Evolutionary conservation across 306 rosid genomes (phyloP).

Genomic region (Rubus idaeus): DNA sequence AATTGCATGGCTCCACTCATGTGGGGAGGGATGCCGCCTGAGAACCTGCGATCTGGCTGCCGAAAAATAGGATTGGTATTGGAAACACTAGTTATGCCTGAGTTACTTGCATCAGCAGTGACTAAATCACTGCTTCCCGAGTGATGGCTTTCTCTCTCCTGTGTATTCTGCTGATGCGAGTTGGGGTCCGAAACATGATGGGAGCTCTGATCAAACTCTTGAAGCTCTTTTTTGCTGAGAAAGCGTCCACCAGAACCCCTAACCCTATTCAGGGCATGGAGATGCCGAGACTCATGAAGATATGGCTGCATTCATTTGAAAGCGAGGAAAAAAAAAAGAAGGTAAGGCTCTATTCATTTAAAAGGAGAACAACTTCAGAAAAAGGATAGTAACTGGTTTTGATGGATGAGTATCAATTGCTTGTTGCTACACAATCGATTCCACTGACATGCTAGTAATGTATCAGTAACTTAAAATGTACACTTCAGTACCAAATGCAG

Average conservation of each 20-base stretch:
- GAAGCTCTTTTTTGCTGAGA: slow-evolving; percentile 63
- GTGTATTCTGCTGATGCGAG: slow-evolving; percentile 32
- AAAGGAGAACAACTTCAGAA: not conserved
- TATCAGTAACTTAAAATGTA: not conserved
- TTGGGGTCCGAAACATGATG: slow-evolving; percentile 22
- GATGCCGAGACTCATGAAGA: slow-evolving; percentile 92
- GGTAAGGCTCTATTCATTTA: slow-evolving; percentile 7
- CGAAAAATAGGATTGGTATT: slow-evolving; percentile 31
- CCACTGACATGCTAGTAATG: not conserved
- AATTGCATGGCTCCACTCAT: slow-evolving; percentile 50
- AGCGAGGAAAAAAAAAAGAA: not conserved
- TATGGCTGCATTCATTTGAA: slow-evolving; percentile 65
- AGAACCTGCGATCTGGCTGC: slow-evolving; percentile 48
- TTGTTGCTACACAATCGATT: not conserved
- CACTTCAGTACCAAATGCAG: slow-evolving; percentile 2
- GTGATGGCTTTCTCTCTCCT: slow-evolving; percentile 30
- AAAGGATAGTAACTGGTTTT: not conserved
- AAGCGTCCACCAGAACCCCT: slow-evolving; percentile 95
- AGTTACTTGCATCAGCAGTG: slow-evolving; percentile 39
- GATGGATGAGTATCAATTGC: slow-evolving; percentile 3
- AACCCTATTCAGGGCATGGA: slow-evolving; percentile 76
- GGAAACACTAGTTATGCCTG: slow-evolving; percentile 48
- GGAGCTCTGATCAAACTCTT: slow-evolving; percentile 27
- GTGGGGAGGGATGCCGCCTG: slow-evolving; percentile 38
- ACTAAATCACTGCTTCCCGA: slow-evolving; percentile 36